Conservation (phyloP, 768 basidiomycete genomes). For the Mycena leptocephala region DNA sequence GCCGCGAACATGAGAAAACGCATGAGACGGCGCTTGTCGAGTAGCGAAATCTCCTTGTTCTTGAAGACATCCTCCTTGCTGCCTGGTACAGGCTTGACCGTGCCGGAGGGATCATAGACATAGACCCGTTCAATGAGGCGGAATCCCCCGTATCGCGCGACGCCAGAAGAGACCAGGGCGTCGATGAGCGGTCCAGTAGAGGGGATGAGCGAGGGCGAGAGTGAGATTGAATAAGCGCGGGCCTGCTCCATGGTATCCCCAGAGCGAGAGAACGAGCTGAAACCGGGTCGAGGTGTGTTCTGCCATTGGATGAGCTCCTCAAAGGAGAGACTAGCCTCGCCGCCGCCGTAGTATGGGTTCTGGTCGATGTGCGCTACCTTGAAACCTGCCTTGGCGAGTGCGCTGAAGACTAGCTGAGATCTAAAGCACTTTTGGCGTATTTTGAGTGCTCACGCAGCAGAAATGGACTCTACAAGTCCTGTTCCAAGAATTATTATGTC, state of each 20-base stretch:
- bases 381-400: constrained; percentile 91
- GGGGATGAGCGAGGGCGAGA: constrained; percentile 88
- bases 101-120: constrained; percentile 66
- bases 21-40: constrained; percentile 94
- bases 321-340: constrained; percentile 86
- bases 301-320: constrained; percentile 87
- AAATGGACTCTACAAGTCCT: constrained; percentile 89
- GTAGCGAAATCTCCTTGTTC: constrained; percentile 78
- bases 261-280: constrained; percentile 63
- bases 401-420: constrained; percentile 61
- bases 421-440: constrained; percentile 15
- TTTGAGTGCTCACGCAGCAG: constrained; percentile 82
- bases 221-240: constrained; percentile 88
- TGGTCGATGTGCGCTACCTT: constrained; percentile 91
- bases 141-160: constrained; percentile 93
- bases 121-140: constrained; percentile 83
- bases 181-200: constrained; percentile 86
- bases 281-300: constrained; percentile 53
- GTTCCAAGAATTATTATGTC: constrained; percentile 84
- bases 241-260: constrained; percentile 65
- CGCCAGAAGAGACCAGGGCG: constrained; percentile 85
- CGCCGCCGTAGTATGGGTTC: constrained; percentile 88
- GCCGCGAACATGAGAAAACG: constrained; percentile 90
- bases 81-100: constrained; percentile 81
- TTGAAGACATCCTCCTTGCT: constrained; percentile 97